phyloP scores from a whole-genome alignment of 345 rosid species.

The Citrus medica region DNA sequence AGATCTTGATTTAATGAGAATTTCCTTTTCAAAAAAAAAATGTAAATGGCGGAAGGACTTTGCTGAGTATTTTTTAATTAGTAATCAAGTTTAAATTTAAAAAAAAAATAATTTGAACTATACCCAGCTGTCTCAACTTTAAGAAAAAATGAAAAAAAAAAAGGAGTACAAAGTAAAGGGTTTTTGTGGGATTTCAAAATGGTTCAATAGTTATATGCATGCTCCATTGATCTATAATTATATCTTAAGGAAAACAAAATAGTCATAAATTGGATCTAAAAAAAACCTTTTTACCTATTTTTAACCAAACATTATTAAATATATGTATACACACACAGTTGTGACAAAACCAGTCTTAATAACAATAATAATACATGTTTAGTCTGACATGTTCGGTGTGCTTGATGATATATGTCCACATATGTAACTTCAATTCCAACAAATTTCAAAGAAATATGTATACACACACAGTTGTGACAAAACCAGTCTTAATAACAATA shows the following conservation, averaged over 20 bases:
- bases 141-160: no score
- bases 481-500: neutral
- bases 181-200: neutral
- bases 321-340: neutral
- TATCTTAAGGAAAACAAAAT: conserved; percentile 6
- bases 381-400: neutral
- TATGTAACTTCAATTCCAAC: neutral
- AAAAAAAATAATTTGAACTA: no score
- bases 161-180: neutral
- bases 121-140: no score
- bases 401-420: conserved; percentile 2
- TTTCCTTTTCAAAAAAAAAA: no score
- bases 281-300: neutral
- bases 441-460: conserved; percentile 21
- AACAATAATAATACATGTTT: neutral
- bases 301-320: neutral
- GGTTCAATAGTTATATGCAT: neutral
- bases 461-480: neutral
- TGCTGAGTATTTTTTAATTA: no score
- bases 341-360: neutral
- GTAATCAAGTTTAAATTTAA: no score
- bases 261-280: neutral
- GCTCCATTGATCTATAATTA: conserved; percentile 17
- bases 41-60: no score
- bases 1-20: no score